These are phyloP conservation scores for Phanerochaete sordida DNA, from an alignment of 768 basidiomycete species.

Conservation along the genomic window DNA sequence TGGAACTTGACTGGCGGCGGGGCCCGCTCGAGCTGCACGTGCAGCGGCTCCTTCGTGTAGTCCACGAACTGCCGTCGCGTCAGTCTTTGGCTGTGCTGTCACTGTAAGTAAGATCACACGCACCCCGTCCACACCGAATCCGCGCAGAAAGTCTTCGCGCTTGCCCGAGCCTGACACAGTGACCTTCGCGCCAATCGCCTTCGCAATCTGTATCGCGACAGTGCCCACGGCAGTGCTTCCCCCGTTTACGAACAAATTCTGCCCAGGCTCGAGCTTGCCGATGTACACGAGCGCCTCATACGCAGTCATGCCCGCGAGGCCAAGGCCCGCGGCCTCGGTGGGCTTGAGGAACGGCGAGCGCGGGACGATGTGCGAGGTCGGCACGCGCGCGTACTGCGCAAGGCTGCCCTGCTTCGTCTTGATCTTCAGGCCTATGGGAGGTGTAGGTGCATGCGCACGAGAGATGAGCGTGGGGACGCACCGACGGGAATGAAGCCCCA, in stretches of 20 bases:
- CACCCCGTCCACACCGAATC: constrained; percentile 66
- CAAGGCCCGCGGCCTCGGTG: constrained; percentile 57
- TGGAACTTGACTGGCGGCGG: constrained; percentile 52
- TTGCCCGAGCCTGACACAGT: constrained; percentile 55
- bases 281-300: constrained; percentile 49
- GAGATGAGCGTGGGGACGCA: constrained; percentile 17
- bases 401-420: constrained; percentile 51
- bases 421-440: constrained; percentile 15
- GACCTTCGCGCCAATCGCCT: constrained; percentile 56
- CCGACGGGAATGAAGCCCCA: constrained; percentile 50
- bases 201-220: constrained; percentile 70
- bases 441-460: not conserved
- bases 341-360: constrained; percentile 50
- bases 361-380: constrained; percentile 34
- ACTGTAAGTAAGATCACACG: constrained; percentile 8
- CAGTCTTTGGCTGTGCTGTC: not conserved
- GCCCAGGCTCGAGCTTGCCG: constrained; percentile 50
- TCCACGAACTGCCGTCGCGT: constrained; percentile 45
- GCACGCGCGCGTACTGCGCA: constrained; percentile 50
- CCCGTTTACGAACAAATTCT: constrained; percentile 65
- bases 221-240: constrained; percentile 66
- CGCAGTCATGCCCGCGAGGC: constrained; percentile 55
- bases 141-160: constrained; percentile 56
- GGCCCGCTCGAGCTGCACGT: constrained; percentile 39
- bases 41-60: constrained; percentile 52